Evolutionary conservation across 345 rosid species (phyloP).

Genomic region (Gossypium arboreum): DNA sequence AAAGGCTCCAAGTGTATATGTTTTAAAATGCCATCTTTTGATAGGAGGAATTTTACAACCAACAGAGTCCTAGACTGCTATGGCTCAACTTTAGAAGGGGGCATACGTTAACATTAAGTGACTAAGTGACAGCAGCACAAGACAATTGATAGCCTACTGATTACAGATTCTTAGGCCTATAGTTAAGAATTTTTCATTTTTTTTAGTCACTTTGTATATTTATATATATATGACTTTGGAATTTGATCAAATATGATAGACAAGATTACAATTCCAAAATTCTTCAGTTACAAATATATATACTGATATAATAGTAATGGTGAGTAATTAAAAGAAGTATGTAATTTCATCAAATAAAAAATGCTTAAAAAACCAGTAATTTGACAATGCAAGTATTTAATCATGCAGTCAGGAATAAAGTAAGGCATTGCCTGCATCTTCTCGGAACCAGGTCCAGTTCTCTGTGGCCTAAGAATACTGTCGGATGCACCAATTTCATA

Average conservation of each 20-base stretch:
- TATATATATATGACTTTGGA: too few relatives aligned
- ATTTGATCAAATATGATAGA: too few relatives aligned
- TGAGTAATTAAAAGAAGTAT: not conserved
- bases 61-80: not conserved
- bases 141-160: too few relatives aligned
- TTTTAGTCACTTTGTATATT: too few relatives aligned
- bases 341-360: not conserved
- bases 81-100: not conserved
- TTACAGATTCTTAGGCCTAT: too few relatives aligned
- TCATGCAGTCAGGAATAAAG: not conserved
- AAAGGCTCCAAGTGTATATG: not conserved
- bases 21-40: not conserved
- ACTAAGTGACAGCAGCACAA: too few relatives aligned
- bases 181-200: too few relatives aligned
- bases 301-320: too few relatives aligned
- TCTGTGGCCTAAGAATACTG: conserved; percentile 63
- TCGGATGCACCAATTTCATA: conserved; percentile 47
- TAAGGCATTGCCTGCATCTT: conserved; percentile 57
- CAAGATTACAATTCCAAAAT: too few relatives aligned
- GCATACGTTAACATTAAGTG: not conserved
- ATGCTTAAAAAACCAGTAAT: not conserved
- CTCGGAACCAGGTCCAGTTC: conserved; percentile 56
- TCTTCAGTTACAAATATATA: not conserved
- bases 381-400: not conserved
- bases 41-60: not conserved